phyloP scores from a whole-genome alignment of 2,329 filamentous ascomycete genomes.

The Thielaviopsis ethacetica region DNA sequence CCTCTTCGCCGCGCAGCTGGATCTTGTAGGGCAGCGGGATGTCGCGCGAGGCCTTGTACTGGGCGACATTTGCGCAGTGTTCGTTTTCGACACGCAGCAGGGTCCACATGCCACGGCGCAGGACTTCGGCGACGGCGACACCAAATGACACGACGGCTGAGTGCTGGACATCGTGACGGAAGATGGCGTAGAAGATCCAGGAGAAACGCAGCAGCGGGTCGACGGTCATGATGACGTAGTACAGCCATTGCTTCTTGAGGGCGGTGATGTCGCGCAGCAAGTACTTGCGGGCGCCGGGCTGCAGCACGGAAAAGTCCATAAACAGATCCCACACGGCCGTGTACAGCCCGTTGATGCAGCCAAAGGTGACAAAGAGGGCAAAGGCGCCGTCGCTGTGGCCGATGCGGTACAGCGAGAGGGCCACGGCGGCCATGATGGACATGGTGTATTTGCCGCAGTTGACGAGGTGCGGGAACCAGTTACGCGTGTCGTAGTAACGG shows the following conservation, averaged over 20 bases:
- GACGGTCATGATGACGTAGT: constrained; percentile 69
- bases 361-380: constrained; percentile 64
- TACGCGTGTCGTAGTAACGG: constrained; percentile 73
- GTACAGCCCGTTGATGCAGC: constrained; percentile 69
- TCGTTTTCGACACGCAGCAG: constrained; percentile 95
- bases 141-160: constrained; percentile 68
- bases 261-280: constrained; percentile 64
- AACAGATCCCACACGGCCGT: constrained; percentile 79
- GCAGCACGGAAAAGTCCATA: constrained; percentile 92
- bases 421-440: constrained; percentile 65
- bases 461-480: constrained; percentile 79
- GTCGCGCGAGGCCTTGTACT: constrained; percentile 80
- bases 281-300: constrained; percentile 50
- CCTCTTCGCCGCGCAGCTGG: constrained; percentile 18
- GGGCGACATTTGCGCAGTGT: constrained; percentile 79
- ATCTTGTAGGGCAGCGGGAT: constrained; percentile 69
- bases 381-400: constrained; percentile 37
- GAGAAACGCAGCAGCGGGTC: constrained; percentile 80
- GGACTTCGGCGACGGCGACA: constrained; percentile 61
- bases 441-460: constrained; percentile 86
- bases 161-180: constrained; percentile 63
- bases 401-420: constrained; percentile 71
- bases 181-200: constrained; percentile 89
- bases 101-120: constrained; percentile 78
- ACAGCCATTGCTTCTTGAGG: constrained; percentile 63